Evolutionary conservation across 257 asterid species (phyloP), one percentile per base, ranked within the genome.

Genomic region (Fraxinus americana): DNA sequence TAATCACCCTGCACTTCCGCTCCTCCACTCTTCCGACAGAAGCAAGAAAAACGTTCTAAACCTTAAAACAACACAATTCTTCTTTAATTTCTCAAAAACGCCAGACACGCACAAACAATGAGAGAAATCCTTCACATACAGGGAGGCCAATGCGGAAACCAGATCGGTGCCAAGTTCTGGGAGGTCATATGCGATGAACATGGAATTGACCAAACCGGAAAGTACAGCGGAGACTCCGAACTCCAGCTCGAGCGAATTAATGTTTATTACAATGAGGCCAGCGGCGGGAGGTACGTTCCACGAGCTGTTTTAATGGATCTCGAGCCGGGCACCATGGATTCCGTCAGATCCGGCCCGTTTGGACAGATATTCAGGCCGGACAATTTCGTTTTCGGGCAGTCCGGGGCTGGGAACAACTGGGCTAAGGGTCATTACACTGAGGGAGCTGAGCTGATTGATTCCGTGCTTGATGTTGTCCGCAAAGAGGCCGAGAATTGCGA

Each of bases 231-330:
- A 34, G 80, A 79, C 0, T 79, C 84, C 19, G 84, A 82, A 0
- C 86, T 79, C 30, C 88, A 82, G 83, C 84, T 79, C 30, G 88
- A 85, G 75, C 85, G 86, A 32, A 80, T 85, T 11, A 85, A 85
- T 52, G 85, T 85, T 19, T 85, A 82, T 77, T 85, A 81, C 74
- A 85, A 81, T 25, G 88, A 85, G 67, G 88, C 88, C 68, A 81
- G 82, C 73, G 85, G 88, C 30, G 88, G 88, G 0, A 72, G 86
- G 82, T 85, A 81, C 59, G 88, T 82, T 19, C 88, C 88, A 39
- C 85, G 88, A 66, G 88, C 88, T 41, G 85, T 84, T 25, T 79
- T 84, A 45, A 84, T 84, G 83, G 88, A 84, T 79, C 85, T 85
- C 69, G 88, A 82, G 74, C 85, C 85, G 66, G 88, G 88, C 25